Percentiles rank a stretch among this genome's conserved stretches.
phyloP scores from a whole-genome alignment of 768 basidiomycete genomes.

The Saitozyma podzolica region DNA sequence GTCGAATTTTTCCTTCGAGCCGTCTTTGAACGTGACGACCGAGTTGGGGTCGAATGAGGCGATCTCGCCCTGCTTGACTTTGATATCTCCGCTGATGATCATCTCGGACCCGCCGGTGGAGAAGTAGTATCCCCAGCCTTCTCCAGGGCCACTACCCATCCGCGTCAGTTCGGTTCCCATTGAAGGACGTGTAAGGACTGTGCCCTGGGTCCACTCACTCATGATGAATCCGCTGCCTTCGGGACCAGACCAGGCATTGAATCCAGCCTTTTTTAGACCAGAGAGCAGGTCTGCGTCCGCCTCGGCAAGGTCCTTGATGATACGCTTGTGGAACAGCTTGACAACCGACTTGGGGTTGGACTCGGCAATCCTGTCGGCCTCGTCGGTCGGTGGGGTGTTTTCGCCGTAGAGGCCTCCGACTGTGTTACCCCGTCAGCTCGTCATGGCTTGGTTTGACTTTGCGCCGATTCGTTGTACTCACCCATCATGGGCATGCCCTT shows the following conservation, averaged over 20 bases:
- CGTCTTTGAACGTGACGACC: conserved; percentile 40
- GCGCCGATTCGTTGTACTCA: conserved; percentile 6
- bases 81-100: conserved; percentile 69
- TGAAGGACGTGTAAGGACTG: background rate
- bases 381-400: conserved; percentile 58
- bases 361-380: conserved; percentile 59
- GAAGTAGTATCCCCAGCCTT: conserved; percentile 47
- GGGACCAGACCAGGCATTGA: conserved; percentile 32
- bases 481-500: conserved; percentile 28
- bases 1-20: conserved; percentile 57
- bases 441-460: background rate
- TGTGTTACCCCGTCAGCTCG: background rate
- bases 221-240: conserved; percentile 44
- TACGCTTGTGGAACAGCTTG: conserved; percentile 53
- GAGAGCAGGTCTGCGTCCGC: conserved; percentile 56
- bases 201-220: conserved; percentile 54
- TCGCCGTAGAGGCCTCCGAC: conserved; percentile 56
- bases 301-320: conserved; percentile 57
- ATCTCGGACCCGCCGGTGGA: conserved; percentile 60
- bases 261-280: conserved; percentile 23
- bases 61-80: conserved; percentile 66
- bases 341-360: conserved; percentile 56
- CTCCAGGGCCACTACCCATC: conserved; percentile 30
- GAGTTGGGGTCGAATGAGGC: conserved; percentile 51
- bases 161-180: background rate